These are phyloP conservation scores for Leccinum olivaceopallidum DNA, from an alignment of 768 basidiomycete genomes.

Conservation along the genomic window DNA sequence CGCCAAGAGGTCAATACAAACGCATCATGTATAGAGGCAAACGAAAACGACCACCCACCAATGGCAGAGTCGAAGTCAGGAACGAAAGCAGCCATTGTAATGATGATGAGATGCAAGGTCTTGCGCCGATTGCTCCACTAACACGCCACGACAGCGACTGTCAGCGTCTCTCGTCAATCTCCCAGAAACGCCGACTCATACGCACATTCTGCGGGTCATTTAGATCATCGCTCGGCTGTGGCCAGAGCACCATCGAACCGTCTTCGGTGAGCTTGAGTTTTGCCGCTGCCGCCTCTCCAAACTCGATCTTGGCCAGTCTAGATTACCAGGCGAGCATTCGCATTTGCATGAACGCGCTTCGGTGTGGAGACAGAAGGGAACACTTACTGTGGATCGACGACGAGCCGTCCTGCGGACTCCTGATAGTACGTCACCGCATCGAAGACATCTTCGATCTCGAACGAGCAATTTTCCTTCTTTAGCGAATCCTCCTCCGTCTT, in stretches of 20 bases:
- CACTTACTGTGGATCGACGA: constrained; percentile 61
- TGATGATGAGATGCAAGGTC: constrained; percentile 45
- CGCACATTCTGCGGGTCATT: constrained; percentile 56
- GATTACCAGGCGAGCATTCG: background rate
- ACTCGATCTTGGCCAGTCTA: constrained; percentile 50
- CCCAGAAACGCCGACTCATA: background rate
- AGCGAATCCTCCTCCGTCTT: constrained; percentile 4
- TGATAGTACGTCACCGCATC: constrained; percentile 50
- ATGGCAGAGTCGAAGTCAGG: constrained; percentile 57
- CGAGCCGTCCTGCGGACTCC: constrained; percentile 54
- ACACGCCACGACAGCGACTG: background rate
- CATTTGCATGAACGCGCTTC: background rate
- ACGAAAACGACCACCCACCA: constrained; percentile 31
- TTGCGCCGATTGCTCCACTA: constrained; percentile 50
- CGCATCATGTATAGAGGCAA: background rate
- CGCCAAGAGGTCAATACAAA: background rate
- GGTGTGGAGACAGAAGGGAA: background rate
- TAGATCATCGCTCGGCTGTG: constrained; percentile 50
- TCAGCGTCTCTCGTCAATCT: background rate
- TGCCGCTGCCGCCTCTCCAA: constrained; percentile 46
- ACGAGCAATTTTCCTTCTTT: background rate
- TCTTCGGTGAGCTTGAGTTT: constrained; percentile 47
- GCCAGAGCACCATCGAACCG: constrained; percentile 53
- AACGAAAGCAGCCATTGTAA: constrained; percentile 52
- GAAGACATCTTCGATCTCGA: constrained; percentile 16